Percentiles rank a stretch among this genome's conserved stretches.
These are phyloP conservation scores for Boletus semigastroideus DNA, from an alignment of 1,284 basidiomycete species.

Conservation along the genomic window DNA sequence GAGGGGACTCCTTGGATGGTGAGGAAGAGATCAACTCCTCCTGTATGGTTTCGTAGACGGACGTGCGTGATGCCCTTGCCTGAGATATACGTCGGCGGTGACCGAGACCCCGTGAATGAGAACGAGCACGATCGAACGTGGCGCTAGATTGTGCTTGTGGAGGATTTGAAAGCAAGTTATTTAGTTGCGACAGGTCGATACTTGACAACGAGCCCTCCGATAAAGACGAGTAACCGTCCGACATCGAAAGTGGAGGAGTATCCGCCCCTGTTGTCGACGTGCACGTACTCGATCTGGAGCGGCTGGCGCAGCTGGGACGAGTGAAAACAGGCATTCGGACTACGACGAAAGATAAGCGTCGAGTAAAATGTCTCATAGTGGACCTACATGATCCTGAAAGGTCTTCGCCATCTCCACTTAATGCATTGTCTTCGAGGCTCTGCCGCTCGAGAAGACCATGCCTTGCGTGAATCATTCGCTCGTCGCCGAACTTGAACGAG, in stretches of 20 bases:
- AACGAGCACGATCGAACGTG: slow-evolving; percentile 39
- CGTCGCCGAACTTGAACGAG: slow-evolving; percentile 61
- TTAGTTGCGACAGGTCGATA: slow-evolving; percentile 66
- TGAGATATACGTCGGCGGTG: slow-evolving; percentile 70
- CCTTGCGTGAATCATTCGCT: slow-evolving; percentile 64
- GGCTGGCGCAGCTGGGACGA: slow-evolving; percentile 49
- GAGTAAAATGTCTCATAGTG: not conserved
- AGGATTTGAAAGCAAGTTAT: slow-evolving; percentile 51
- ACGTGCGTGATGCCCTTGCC: slow-evolving; percentile 59
- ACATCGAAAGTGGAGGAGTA: slow-evolving; percentile 59
- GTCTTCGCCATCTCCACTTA: slow-evolving; percentile 67
- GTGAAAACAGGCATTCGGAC: slow-evolving; percentile 56
- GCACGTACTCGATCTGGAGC: slow-evolving; percentile 66
- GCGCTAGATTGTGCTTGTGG: slow-evolving; percentile 37
- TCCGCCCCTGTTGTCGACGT: slow-evolving; percentile 59
- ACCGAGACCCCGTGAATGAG: slow-evolving; percentile 58
- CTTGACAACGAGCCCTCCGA: slow-evolving; percentile 74
- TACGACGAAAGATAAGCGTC: slow-evolving; percentile 22
- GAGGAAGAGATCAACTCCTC: slow-evolving; percentile 57
- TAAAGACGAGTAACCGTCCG: slow-evolving; percentile 59
- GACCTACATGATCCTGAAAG: slow-evolving; percentile 51
- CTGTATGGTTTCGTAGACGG: slow-evolving; percentile 76
- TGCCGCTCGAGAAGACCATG: slow-evolving; percentile 62
- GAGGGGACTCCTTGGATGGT: slow-evolving; percentile 30
- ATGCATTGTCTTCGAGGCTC: slow-evolving; percentile 62